Base-by-base conservation (phyloP, 805 yeast species). In the Ogataea ganodermae region DNA sequence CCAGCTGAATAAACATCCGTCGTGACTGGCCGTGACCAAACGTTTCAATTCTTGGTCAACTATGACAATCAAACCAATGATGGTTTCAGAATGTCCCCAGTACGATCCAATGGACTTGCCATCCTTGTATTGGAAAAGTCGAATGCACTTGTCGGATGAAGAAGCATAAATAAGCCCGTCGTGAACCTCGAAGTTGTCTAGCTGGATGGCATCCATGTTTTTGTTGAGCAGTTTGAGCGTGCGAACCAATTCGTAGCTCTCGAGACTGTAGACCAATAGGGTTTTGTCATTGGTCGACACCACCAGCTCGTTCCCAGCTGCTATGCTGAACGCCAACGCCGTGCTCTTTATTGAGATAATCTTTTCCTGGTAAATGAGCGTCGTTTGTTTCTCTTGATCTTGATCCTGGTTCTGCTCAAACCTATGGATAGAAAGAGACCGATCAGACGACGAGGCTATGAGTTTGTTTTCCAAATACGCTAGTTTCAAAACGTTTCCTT, bases 51-150 rank as follows among this genome's bases (percentile, higher is more conserved):
- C 35, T 2, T 47, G 48, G 3, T 57, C 50, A 13, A 66, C 46
- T 6, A 63, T 50, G 18, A 67, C 45, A 6, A 63, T 50, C 16
- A 83, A 47, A 0, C 79, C 76, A 12, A 77, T 60, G 4, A 82
- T 72, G 0, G 74, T 62, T 32, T 82, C 81, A 0, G 82, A 73
- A 52, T 78, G 83, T 0, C 80, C 91, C 85, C 86, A 84, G 39
- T 71, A 76, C 0, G 75, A 69, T 6, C 78, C 71, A 8, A 80
- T 36, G 8, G 72, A 72, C 42, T 66, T 75, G 1, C 83, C 85
- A 6, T 68, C 69, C 1, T 56, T 46, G 50, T 72, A 75, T 23
- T 71, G 70, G 57, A 76, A 81, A 1, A 72, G 55, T 20, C 86
- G 64, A 2, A 85, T 62, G 22, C 86, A 76, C 59, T 81, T 82